Evolutionary conservation across 2,329 filamentous ascomycete genomes (phyloP).

Genomic region (Trichoderma afroharzianum): DNA sequence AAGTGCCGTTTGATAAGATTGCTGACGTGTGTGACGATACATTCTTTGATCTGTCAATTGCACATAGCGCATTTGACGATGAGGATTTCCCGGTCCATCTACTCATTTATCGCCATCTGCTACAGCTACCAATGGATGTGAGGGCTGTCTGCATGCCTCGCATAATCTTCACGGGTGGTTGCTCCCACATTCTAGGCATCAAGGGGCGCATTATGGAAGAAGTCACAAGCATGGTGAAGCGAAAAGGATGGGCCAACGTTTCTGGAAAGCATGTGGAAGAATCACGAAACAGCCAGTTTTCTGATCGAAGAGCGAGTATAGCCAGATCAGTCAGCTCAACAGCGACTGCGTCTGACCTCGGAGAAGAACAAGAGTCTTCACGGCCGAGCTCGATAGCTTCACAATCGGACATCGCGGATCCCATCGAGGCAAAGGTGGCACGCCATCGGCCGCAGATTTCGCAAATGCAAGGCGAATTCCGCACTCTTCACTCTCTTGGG

Average conservation of each 20-base stretch:
- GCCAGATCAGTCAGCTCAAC: conserved; percentile 23
- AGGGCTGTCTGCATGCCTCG: conserved; percentile 83
- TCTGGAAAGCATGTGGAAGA: conserved; percentile 64
- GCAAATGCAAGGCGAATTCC: conserved; percentile 55
- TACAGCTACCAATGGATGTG: conserved; percentile 75
- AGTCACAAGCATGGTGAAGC: conserved; percentile 61
- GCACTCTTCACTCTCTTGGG: conserved; percentile 66
- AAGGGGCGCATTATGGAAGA: conserved; percentile 75
- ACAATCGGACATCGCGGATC: conserved; percentile 27
- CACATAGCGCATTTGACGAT: conserved; percentile 66
- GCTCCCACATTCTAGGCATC: conserved; percentile 73
- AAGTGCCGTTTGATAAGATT: conserved; percentile 66
- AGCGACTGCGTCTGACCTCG: conserved; percentile 23
- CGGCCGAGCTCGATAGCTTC: conserved; percentile 25
- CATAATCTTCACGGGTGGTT: conserved; percentile 81
- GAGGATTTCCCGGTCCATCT: conserved; percentile 76
- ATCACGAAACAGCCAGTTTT: conserved; percentile 36
- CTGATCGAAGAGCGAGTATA: conserved; percentile 23
- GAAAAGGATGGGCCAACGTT: conserved; percentile 74
- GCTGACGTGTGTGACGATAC: conserved; percentile 71
- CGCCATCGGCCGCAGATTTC: conserved; percentile 35
- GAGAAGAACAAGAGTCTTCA: conserved; percentile 24
- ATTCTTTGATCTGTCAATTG: conserved; percentile 61
- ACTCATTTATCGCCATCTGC: conserved; percentile 71
- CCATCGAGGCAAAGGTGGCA: conserved; percentile 36